Evolutionary conservation across 192 early-diverging fungal species (phyloP).

Genomic region (Cetraspora pellucida): DNA sequence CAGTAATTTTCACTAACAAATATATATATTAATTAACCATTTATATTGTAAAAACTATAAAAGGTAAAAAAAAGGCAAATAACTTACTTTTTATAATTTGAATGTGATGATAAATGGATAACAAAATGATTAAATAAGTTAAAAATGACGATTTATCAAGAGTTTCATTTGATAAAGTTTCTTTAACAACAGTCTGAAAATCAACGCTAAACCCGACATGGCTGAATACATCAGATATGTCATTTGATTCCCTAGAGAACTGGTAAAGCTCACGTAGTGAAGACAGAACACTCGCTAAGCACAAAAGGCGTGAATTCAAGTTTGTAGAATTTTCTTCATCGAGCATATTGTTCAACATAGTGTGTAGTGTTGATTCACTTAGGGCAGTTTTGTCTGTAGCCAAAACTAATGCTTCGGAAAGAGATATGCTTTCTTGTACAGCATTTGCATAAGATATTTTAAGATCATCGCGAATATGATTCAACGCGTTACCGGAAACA

Average conservation of each 20-base stretch:
- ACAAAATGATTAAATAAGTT: background rate
- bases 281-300: background rate
- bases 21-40: background rate
- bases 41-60: background rate
- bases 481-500: background rate
- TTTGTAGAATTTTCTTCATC: background rate
- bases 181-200: background rate
- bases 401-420: background rate
- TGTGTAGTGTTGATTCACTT: background rate
- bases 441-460: background rate
- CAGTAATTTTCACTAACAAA: background rate
- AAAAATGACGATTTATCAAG: background rate
- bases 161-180: background rate
- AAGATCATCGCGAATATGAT: background rate
- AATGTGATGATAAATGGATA: conserved; percentile 6
- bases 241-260: background rate
- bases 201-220: conserved; percentile 8
- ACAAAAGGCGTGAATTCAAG: background rate
- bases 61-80: no score
- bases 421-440: background rate
- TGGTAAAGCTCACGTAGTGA: background rate
- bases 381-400: background rate
- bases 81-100: conserved; percentile 1
- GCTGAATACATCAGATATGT: background rate
- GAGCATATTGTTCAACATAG: background rate